These are phyloP conservation scores for Rhododendron ferrugineum DNA, from an alignment of 148 eudicot species.

Conservation along the genomic window DNA sequence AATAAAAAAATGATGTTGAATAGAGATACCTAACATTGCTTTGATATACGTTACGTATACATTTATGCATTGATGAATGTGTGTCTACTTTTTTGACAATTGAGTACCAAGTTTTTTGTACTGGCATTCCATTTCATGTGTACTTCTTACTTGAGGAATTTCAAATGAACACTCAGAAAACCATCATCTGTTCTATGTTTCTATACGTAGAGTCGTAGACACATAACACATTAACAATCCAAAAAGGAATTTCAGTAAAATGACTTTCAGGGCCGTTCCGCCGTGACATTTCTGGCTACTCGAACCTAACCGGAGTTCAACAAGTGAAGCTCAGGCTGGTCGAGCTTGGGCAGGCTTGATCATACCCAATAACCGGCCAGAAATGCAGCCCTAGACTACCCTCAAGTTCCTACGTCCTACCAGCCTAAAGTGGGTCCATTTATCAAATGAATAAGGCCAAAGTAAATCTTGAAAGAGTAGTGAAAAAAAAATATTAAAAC, in stretches of 20 bases:
- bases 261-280: neutral
- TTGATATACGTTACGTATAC: neutral
- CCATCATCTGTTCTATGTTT: neutral
- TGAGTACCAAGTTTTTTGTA: neutral
- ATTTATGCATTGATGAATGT: neutral
- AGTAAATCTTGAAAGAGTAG: neutral
- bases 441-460: neutral
- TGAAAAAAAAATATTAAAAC: neutral
- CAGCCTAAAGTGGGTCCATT: neutral
- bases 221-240: neutral
- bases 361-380: neutral
- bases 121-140: neutral
- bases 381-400: neutral
- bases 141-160: neutral
- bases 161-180: neutral
- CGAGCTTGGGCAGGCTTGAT: neutral
- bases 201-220: neutral
- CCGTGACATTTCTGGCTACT: neutral
- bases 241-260: neutral
- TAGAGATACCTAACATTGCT: neutral
- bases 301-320: neutral
- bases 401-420: neutral
- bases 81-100: neutral
- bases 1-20: neutral
- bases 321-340: neutral